These are phyloP conservation scores for Coniella vitis DNA, from an alignment of 2,329 filamentous ascomycete species.

Conservation along the genomic window DNA sequence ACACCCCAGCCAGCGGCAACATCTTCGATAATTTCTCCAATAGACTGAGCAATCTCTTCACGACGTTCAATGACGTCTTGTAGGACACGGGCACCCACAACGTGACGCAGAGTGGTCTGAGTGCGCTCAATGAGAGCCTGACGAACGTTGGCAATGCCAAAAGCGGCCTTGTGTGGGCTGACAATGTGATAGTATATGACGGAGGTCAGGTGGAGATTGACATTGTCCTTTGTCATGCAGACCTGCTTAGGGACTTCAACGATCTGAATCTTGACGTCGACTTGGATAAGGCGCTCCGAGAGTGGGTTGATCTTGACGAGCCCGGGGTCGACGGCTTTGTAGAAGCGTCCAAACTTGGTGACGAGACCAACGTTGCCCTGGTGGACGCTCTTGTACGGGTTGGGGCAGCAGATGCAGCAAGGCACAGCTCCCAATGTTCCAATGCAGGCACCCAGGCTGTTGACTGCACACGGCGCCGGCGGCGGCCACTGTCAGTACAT, in stretches of 20 bases:
- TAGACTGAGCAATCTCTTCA: constrained; percentile 92
- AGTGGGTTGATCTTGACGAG: constrained; percentile 97
- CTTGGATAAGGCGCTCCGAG: constrained; percentile 79
- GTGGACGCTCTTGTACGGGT: constrained; percentile 86
- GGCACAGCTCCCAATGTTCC: constrained; percentile 81
- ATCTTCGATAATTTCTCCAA: constrained; percentile 95
- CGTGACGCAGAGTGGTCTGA: constrained; percentile 93
- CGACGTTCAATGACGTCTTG: constrained; percentile 98
- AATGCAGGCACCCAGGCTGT: constrained; percentile 64
- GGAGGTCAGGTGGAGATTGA: constrained; percentile 84
- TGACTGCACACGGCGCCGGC: constrained; percentile 51
- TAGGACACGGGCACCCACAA: constrained; percentile 88
- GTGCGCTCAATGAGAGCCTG: constrained; percentile 97
- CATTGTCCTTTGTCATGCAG: constrained; percentile 99
- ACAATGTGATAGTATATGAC: constrained; percentile 99
- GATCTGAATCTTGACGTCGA: constrained; percentile 99
- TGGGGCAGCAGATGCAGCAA: constrained; percentile 86
- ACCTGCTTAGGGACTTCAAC: constrained; percentile 93
- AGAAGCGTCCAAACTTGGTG: constrained; percentile 91
- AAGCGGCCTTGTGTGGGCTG: constrained; percentile 91
- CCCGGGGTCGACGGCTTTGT: constrained; percentile 91
- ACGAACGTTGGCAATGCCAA: constrained; percentile 89
- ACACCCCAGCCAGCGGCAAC: constrained; percentile 93
- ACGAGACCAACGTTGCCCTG: constrained; percentile 95
- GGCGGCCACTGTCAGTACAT: neutral